Percentiles rank a stretch among this genome's conserved stretches.
phyloP scores from a whole-genome alignment of 2,329 filamentous ascomycete species.

The Eutypella sp. region DNA sequence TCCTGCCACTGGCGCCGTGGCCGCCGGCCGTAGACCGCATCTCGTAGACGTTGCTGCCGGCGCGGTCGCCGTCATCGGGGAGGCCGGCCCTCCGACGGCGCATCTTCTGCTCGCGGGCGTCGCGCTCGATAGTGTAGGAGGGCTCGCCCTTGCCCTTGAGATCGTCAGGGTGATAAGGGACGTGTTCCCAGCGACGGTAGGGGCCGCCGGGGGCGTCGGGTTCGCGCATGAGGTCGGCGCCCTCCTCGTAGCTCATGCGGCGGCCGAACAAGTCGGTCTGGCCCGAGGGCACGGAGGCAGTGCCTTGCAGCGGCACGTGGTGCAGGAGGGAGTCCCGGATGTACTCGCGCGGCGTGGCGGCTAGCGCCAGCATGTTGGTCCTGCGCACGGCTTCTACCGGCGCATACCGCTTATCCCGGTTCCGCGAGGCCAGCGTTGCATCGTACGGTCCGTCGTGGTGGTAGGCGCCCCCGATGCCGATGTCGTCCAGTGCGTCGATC shows the following conservation, averaged over 20 bases:
- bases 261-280: constrained; percentile 62
- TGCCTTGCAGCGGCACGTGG: constrained; percentile 78
- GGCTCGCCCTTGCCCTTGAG: constrained; percentile 81
- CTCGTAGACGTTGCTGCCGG: constrained; percentile 40
- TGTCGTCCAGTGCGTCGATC: constrained; percentile 74
- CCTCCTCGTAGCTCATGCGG: constrained; percentile 75
- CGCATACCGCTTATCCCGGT: constrained; percentile 56
- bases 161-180: constrained; percentile 69
- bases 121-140: constrained; percentile 64
- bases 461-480: constrained; percentile 58
- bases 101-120: constrained; percentile 49
- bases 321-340: constrained; percentile 66
- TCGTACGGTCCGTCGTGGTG: constrained; percentile 93
- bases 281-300: constrained; percentile 71
- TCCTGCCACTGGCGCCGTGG: too few species aligned
- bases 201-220: constrained; percentile 61
- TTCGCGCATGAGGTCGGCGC: constrained; percentile 80
- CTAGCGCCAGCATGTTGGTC: constrained; percentile 71
- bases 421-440: constrained; percentile 70
- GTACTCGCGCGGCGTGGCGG: constrained; percentile 74
- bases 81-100: constrained; percentile 17
- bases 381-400: constrained; percentile 72
- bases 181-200: constrained; percentile 69
- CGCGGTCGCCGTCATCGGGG: constrained; percentile 19
- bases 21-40: constrained; percentile 41